Base-by-base conservation (phyloP, 176 grass and related monocot species). In the Aegilops longissima region DNA sequence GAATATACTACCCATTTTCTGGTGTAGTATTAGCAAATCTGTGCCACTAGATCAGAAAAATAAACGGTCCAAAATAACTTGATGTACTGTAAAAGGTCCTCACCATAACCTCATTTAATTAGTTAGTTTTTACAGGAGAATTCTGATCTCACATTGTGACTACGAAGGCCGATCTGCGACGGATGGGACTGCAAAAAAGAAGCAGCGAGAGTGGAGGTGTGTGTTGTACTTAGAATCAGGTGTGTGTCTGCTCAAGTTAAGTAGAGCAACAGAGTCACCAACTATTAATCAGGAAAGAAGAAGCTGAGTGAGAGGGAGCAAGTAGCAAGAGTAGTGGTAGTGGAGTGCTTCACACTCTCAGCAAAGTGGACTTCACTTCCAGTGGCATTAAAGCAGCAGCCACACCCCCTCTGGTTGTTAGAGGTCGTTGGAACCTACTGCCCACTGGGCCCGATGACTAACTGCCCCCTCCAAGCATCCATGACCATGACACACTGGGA, bases 341-440 rank as follows among this genome's bases (percentile, higher is more conserved):
- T 88, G 68, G 51, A 91, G 90, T 91, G 90, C 78, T 88, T 85
- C 81, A 73, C 90, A 91, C 86, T 88, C 82, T 42, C 90, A 85
- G 82, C 82, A 91, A 91, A 91, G 86, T 73, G 86, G 78, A 77
- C 82, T 82, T 91, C 90, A 82, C 90, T 88, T 82, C 86, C 25
- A 78, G 66, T 87, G 89, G 74, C 89, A 74, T 59, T 80, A 83
- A 90, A 87, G 79, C 73, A 78, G 78, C 64, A 38, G 70, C 61
- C 86, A 74, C 72, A 59, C 62, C 8, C 40, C 3, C 56, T 12
- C 84, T 23, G 17, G 80, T 66, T 20, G 89, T 66, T 83, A 61
- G 80, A 73, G 79, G 73, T 73, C 80, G 89, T 73, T 90, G 79
- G 65, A 90, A 80, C 89, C 73, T 35, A 56, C 84, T 83, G 66